Evolutionary conservation across 371 early-diverging fungal genomes (phyloP).

Genomic region (Ordospora pajunii): DNA sequence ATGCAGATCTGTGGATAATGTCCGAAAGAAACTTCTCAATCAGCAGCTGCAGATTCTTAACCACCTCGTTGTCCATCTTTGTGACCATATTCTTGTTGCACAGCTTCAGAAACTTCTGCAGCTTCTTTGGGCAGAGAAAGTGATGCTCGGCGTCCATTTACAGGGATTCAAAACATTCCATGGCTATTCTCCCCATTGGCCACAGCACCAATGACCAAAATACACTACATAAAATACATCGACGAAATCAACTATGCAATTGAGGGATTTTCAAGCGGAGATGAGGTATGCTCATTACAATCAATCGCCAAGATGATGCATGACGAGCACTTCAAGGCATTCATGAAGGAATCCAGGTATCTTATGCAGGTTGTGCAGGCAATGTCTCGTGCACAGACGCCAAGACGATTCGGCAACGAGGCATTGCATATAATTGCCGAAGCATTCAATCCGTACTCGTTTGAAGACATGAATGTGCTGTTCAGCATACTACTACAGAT

Average conservation of each 20-base stretch:
- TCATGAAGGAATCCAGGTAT: neutral
- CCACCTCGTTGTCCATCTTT: conserved; percentile 55
- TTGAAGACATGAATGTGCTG: neutral
- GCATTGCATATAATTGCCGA: neutral
- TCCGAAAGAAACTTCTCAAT: conserved; percentile 59
- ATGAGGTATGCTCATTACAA: neutral
- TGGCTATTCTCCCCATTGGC: neutral
- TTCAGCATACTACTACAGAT: neutral
- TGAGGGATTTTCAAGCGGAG: neutral
- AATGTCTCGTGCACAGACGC: neutral
- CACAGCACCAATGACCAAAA: neutral
- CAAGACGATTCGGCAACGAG: too few species aligned
- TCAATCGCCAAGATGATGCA: neutral
- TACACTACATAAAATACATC: neutral
- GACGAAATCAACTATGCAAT: neutral
- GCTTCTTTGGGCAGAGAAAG: conserved; percentile 43
- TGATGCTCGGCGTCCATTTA: conserved; percentile 29
- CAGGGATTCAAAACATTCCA: neutral
- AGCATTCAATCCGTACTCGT: neutral
- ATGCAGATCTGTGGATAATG: conserved; percentile 54
- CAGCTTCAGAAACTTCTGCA: conserved; percentile 7
- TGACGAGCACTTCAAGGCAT: neutral
- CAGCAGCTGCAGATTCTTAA: conserved; percentile 50
- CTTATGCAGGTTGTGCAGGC: neutral
- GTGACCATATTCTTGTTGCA: neutral